Base-by-base conservation (phyloP, 768 basidiomycete genomes). In the Xanthoconium purpureum region DNA sequence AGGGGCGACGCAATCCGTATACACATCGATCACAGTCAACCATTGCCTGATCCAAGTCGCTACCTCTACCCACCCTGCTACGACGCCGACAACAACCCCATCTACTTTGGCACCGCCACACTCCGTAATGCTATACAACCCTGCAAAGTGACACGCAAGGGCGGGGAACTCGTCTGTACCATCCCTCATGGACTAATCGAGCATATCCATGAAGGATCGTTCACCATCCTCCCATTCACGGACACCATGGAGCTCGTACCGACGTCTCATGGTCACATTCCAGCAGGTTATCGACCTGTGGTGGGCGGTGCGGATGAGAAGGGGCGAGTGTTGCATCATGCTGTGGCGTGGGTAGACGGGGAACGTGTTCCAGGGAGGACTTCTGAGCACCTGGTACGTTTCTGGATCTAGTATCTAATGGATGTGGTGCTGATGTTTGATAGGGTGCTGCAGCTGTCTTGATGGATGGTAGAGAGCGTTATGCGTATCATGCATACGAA, bases 51-150 rank as follows among this genome's bases (percentile, higher is more conserved):
- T 32, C 36, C 47, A 5, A 15, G 5, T 40, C 52, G 32, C n/a
- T 58, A 49, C 32, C 47, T 54, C 42, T 52, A 54, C 32, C 57
- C 57, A 9, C 48, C 57, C 38, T 58, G 52, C 24, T 54, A 45
- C 15, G 57, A 58, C 33, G 32, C 37, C 8, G 38, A 58, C 12
- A 13, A 55, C 28, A 47, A 55, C 11, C 37, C 51, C 8, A 28
- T 50, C 36, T 55, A 40, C 38, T 58, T 58, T 40, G 44, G 48
- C 36, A 38, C 48, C 3, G 48, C 48, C 15, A 39, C 48, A 5
- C 48, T 50, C 4, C 36, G 10, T 2, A 20, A 40, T 43, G 37
- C 6, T 15, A 38, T 55, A n/a, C 53, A 55, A 20, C 57, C 57
- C 2, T 54, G 57, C 47, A 54, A 50, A n/a, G 48, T 55, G 48